A percentile compares a stretch with the other conserved stretches of the same genome.
These are phyloP conservation scores for Nemania diffusa DNA, from an alignment of 2,329 filamentous ascomycete genomes.

Conservation along the genomic window DNA sequence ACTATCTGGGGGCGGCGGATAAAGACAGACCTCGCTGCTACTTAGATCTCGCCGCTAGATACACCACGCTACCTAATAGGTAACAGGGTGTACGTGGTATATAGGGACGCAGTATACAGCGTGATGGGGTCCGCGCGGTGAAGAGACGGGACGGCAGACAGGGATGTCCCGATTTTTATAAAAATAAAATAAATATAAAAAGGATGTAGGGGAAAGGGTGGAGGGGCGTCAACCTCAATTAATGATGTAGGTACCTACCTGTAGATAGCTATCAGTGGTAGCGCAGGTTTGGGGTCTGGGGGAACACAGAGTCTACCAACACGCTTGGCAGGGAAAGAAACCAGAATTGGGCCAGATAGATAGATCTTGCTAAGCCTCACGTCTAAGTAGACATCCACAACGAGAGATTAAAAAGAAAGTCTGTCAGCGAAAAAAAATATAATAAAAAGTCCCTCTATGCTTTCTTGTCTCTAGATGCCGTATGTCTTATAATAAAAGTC, in stretches of 20 bases:
- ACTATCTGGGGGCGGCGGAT: conserved; percentile 9
- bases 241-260: background rate
- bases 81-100: background rate
- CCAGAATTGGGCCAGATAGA: conserved; percentile 6
- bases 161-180: conserved; percentile 18
- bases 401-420: background rate
- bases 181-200: background rate
- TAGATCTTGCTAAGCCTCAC: conserved; percentile 13
- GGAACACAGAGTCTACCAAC: conserved; percentile 3
- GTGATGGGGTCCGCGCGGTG: conserved; percentile 9
- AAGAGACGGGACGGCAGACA: conserved; percentile 10
- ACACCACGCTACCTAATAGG: background rate
- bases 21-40: conserved; percentile 2
- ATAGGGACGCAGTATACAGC: background rate
- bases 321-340: conserved; percentile 14
- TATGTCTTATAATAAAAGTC: background rate
- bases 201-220: background rate
- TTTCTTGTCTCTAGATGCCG: background rate
- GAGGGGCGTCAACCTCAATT: background rate
- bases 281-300: background rate
- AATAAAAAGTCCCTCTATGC: background rate
- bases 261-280: background rate
- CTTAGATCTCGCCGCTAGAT: no score
- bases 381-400: background rate
- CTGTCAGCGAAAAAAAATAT: background rate